phyloP scores from a whole-genome alignment of 225 moss, liverwort and hornwort species.

The Pseudisothecium myosuroides region DNA sequence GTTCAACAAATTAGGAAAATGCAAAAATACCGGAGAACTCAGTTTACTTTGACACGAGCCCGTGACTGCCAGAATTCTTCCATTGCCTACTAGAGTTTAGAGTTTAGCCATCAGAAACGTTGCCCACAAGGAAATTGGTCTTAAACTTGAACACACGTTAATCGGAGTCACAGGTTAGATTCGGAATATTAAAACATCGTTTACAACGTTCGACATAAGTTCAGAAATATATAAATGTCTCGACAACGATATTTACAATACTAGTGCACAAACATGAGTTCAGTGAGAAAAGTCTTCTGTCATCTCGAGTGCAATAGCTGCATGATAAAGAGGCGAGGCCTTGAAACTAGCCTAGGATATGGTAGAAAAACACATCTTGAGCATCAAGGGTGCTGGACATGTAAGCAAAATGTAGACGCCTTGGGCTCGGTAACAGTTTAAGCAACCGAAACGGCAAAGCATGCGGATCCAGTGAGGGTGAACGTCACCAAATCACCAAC shows the following conservation, averaged over 20 bases:
- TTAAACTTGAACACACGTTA: background rate
- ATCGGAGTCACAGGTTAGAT: background rate
- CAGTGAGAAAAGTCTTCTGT: background rate
- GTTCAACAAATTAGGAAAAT: background rate
- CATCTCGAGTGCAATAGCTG: background rate
- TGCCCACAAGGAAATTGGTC: too few species aligned
- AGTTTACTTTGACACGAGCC: background rate
- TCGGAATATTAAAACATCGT: background rate
- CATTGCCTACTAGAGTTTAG: background rate
- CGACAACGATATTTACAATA: background rate
- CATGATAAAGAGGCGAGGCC: background rate
- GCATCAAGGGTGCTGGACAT: background rate
- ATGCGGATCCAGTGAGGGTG: background rate
- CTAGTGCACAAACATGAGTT: background rate
- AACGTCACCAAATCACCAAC: background rate
- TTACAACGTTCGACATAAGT: background rate
- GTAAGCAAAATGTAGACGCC: background rate
- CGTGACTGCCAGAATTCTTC: background rate
- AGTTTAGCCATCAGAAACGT: background rate
- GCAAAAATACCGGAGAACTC: background rate
- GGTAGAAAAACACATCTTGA: background rate
- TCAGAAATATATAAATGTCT: background rate
- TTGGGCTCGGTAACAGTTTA: background rate
- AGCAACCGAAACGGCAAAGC: background rate
- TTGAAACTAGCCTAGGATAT: background rate